Base-by-base conservation (phyloP, 345 rosid species). In the Gossypium mustelinum region DNA sequence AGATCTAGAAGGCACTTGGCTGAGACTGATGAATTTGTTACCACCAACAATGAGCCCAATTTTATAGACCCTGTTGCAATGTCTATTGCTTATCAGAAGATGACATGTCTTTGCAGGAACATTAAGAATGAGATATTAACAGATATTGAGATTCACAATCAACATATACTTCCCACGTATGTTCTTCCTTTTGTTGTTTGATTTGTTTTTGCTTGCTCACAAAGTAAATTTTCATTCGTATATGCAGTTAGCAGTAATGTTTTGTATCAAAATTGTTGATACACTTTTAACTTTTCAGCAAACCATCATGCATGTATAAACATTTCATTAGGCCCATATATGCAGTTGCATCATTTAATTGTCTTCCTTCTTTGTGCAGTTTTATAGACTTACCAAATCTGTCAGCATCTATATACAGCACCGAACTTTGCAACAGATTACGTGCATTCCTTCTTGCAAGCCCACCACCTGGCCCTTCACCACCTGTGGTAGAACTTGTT, bases 401-500 rank as follows among this genome's bases (percentile, higher is more conserved):
- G 73, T 90, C 93, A 54, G 84, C 99, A 25, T 85, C 98, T 61
- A 93, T 93, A 80, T 93, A 95, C 85, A 93, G 94, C 83, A 85
- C 89, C 52, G 99, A 95, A 76, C 98, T 95, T 73, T 88, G 93
- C 84, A 82, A 76, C 81, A 88, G 99, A 86, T 84, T 95, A 81
- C 87, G 91, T 52, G 85, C 92, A 64, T 93, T 95, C 75, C 92
- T 95, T 39, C 87, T 90, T 70, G 92, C 99, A 55, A 91, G 92
- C 66, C 99, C 98, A 9, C 99, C 99, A 75, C 80, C 98, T 55
- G 93, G 99, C 70, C 99, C 99, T 74, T 87, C 96, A 65, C 87
- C 88, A 72, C 90, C 89, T 65, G 97, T 95, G 60, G 89, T 88
- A 55, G 97, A 95, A 80, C 98, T 95, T 70, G 91, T 95, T 70